These are phyloP conservation scores for Heimioporus sp. DNA, from an alignment of 768 basidiomycete species.

Conservation along the genomic window DNA sequence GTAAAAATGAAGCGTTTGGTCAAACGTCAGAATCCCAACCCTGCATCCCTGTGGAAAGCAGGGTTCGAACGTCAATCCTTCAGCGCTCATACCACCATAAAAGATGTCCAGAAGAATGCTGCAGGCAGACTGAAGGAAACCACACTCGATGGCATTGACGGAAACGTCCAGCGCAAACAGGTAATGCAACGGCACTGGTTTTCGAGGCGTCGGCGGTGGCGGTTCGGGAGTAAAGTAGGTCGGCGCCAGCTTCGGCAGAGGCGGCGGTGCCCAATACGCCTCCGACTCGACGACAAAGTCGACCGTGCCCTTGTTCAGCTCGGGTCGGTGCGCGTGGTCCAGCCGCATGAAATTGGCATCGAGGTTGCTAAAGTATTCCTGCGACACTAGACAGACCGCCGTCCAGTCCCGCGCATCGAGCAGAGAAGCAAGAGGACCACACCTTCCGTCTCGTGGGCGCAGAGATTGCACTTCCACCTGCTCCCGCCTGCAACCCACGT, in stretches of 20 bases:
- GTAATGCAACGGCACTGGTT: constrained; percentile 66
- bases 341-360: constrained; percentile 74
- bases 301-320: constrained; percentile 87
- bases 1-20: constrained; percentile 81
- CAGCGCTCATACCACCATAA: constrained; percentile 50
- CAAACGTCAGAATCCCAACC: constrained; percentile 84
- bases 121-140: constrained; percentile 69
- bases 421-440: constrained; percentile 24
- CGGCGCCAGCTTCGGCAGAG: constrained; percentile 49
- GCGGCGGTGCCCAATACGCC: constrained; percentile 83
- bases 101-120: constrained; percentile 57
- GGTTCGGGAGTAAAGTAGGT: constrained; percentile 55
- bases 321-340: constrained; percentile 80
- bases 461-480: constrained; percentile 92
- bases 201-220: constrained; percentile 42
- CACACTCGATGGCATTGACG: constrained; percentile 59
- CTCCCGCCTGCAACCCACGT: constrained; percentile 78
- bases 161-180: constrained; percentile 91
- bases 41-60: constrained; percentile 54
- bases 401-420: constrained; percentile 4
- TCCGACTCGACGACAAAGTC: constrained; percentile 77
- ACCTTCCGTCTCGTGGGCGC: constrained; percentile 84
- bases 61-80: constrained; percentile 42
- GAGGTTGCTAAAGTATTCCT: constrained; percentile 83
- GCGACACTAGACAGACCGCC: constrained; percentile 52